Evolutionary conservation across 2,329 filamentous ascomycete genomes (phyloP).

Genomic region (Fusarium robinianum): DNA sequence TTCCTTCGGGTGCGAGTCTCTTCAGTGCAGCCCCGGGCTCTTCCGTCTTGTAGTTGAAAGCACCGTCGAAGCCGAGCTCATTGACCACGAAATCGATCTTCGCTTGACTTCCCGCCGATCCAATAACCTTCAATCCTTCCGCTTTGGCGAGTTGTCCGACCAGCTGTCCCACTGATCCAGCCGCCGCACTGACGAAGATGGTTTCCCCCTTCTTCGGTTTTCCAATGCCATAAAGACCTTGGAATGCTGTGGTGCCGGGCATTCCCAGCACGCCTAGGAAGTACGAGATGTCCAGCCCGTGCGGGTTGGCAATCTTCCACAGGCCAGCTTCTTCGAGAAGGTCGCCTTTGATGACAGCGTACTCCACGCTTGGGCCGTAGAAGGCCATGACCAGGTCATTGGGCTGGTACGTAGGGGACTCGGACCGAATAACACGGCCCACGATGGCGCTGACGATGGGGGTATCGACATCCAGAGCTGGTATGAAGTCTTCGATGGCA

Average conservation of each 20-base stretch:
- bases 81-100: constrained; percentile 70
- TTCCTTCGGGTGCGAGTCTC: constrained; percentile 73
- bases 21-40: constrained; percentile 67
- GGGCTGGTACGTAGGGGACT: constrained; percentile 62
- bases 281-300: constrained; percentile 65
- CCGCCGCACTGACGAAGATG: constrained; percentile 80
- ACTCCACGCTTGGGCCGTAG: constrained; percentile 69
- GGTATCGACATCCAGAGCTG: constrained; percentile 59
- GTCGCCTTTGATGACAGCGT: constrained; percentile 57
- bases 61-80: constrained; percentile 59
- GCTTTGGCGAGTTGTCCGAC: constrained; percentile 85
- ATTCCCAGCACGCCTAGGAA: constrained; percentile 72
- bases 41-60: constrained; percentile 91
- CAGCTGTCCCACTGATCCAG: constrained; percentile 80
- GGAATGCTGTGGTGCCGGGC: constrained; percentile 71
- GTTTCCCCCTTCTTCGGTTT: constrained; percentile 69
- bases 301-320: constrained; percentile 68
- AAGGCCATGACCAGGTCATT: constrained; percentile 70
- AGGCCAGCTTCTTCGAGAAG: constrained; percentile 44
- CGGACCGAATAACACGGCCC: constrained; percentile 72
- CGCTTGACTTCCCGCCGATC: constrained; percentile 77
- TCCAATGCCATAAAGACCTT: constrained; percentile 68
- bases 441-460: constrained; percentile 69
- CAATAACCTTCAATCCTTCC: constrained; percentile 78
- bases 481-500: constrained; percentile 61